Base-by-base conservation (phyloP, 352 stramenopile species). In the Thraustochytrium sp. region DNA sequence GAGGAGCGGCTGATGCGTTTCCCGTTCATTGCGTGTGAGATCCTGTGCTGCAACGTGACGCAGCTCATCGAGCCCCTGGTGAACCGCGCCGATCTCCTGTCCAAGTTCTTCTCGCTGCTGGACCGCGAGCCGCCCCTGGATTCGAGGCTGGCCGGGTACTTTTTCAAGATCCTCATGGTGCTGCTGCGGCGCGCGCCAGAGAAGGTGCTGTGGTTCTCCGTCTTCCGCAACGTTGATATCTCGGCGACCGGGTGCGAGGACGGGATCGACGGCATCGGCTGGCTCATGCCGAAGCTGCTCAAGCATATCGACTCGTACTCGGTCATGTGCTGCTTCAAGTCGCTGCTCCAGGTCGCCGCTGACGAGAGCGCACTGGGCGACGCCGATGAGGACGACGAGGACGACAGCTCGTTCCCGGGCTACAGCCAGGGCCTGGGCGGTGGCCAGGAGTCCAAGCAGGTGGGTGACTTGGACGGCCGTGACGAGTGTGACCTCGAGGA, bases 251-350 rank as follows among this genome's bases (percentile, higher is more conserved):
- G 62, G 1, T 72, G 59, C 59, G 65, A 77, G 42, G 49, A 62
- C 31, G 34, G 68, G 8, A 80, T 46, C 68, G 49, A 61, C 3
- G 49, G 31, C 11, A 48, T 42, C 31, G 68, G 68, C 68, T 42
- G 40, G 68, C 31, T 80, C 44, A 65, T 80, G 68, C 68, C 68
- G 13, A 46, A 55, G 29, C 31, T 80, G 16, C 68, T 80, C 53
- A 80, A 80, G 68, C 68, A 80, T 42, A 80, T 80, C 53, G 68
- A 80, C 34, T 80, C 68, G 0, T 80, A 80, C 29, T 80, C 68
- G 26, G 53, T 80, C 2, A 80, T 80, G 68, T 80, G 68, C 68
- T 80, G 68, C 51, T 80, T 80, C 49, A 80, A 80, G 68, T 46
- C 68, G 5, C 31, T 80, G 18, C 42, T 80, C 21, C 31, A 46